Evolutionary conservation across 2,329 filamentous ascomycete species (phyloP).

Genomic region (Botrytis pseudocinerea): DNA sequence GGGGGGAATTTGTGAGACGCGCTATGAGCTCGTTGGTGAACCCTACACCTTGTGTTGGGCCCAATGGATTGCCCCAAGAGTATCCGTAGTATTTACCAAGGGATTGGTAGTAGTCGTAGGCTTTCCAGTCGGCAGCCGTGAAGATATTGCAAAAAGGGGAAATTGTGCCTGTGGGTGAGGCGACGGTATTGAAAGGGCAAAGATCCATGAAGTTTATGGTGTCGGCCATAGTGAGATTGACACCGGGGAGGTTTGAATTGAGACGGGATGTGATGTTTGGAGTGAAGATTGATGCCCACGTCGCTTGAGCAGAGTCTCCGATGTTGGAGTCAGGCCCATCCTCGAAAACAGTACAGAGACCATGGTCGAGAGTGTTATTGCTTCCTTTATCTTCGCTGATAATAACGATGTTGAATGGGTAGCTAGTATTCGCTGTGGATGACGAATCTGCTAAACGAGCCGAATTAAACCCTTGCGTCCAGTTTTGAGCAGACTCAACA

Average conservation of each 20-base stretch:
- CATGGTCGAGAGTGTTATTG: conserved; percentile 84
- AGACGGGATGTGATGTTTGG: conserved; percentile 68
- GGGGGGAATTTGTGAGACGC: conserved; percentile 67
- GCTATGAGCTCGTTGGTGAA: conserved; percentile 87
- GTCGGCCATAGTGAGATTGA: conserved; percentile 62
- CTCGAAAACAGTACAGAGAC: conserved; percentile 71
- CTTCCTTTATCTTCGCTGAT: conserved; percentile 65
- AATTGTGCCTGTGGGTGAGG: conserved; percentile 53
- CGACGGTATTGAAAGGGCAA: conserved; percentile 83
- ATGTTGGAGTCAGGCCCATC: conserved; percentile 52
- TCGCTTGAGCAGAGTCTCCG: conserved; percentile 52
- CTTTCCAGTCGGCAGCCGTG: conserved; percentile 67
- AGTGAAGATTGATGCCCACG: conserved; percentile 65
- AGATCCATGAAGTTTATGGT: conserved; percentile 81
- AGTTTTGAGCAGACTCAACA: conserved; percentile 72
- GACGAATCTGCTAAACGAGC: conserved; percentile 45
- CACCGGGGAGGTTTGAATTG: conserved; percentile 67
- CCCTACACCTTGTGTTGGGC: conserved; percentile 81
- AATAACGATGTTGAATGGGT: conserved; percentile 59
- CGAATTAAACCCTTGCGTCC: conserved; percentile 69
- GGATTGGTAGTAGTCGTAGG: conserved; percentile 79
- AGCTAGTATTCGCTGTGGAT: conserved; percentile 44
- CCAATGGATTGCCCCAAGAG: conserved; percentile 73
- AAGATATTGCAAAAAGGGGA: conserved; percentile 80
- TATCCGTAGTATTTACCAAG: conserved; percentile 85